phyloP scores from a whole-genome alignment of 306 rosid species.

The Vigna mungo region DNA sequence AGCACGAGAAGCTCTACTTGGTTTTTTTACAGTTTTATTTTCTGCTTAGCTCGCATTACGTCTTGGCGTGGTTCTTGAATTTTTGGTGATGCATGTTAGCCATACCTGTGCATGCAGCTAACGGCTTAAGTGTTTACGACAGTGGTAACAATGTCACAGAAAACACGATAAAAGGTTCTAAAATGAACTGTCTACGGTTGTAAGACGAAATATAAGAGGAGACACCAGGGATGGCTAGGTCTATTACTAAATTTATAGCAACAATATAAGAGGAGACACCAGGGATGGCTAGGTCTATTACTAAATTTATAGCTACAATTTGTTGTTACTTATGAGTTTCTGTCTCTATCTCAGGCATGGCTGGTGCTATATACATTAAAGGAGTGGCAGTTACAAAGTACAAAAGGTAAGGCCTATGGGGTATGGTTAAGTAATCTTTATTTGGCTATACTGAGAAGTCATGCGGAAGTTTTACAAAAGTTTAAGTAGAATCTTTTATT shows the following conservation, averaged over 20 bases:
- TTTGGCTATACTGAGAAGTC: background rate
- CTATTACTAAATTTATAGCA: background rate
- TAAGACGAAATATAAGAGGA: background rate
- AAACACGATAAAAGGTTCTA: background rate
- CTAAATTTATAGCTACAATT: background rate
- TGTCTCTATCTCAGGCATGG: conserved; percentile 71
- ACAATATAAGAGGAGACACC: background rate
- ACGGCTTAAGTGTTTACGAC: background rate
- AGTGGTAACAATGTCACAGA: background rate
- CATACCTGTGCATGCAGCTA: conserved; percentile 6
- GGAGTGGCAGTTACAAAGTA: conserved; percentile 87
- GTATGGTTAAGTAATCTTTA: conserved; percentile 2
- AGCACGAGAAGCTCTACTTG: background rate
- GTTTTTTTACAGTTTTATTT: background rate
- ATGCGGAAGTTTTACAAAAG: background rate
- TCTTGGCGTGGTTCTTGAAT: background rate
- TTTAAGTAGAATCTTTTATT: conserved; percentile 13
- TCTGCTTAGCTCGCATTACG: background rate
- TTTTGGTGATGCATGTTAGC: background rate
- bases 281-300: background rate
- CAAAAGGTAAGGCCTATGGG: conserved; percentile 70
- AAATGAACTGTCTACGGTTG: background rate
- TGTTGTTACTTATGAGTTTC: conserved; percentile 19
- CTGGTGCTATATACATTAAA: conserved; percentile 88
- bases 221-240: background rate